A percentile compares a stretch with the other conserved stretches of the same genome.
Evolutionary conservation across 148 eudicot species (phyloP).

Genomic region (Amaranthus hypochondriacus): DNA sequence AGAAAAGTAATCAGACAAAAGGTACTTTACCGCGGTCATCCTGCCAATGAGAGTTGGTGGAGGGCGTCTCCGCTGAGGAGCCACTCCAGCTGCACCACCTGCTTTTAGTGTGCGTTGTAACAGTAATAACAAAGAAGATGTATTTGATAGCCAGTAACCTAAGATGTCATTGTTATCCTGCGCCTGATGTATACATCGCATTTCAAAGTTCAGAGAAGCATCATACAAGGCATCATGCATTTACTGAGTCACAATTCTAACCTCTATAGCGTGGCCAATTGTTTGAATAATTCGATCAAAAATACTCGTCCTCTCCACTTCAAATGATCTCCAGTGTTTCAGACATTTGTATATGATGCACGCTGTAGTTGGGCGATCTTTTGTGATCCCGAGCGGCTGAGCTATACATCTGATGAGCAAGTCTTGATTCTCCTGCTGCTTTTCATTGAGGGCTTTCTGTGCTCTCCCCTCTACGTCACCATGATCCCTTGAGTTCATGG

Average conservation of each 20-base stretch:
- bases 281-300: conserved; percentile 81
- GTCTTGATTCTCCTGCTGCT: conserved; percentile 88
- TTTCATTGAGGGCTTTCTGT: conserved; percentile 81
- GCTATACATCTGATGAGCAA: conserved; percentile 85
- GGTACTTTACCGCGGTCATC: conserved; percentile 59
- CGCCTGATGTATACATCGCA: conserved; percentile 33
- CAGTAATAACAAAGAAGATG: conserved; percentile 67
- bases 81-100: conserved; percentile 59
- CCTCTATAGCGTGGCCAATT: conserved; percentile 84
- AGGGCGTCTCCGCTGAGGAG: conserved; percentile 65
- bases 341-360: conserved; percentile 90
- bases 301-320: conserved; percentile 84
- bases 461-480: conserved; percentile 66
- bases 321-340: conserved; percentile 87
- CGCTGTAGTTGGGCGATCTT: conserved; percentile 79
- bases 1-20: background rate
- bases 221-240: background rate
- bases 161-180: conserved; percentile 73
- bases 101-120: conserved; percentile 79
- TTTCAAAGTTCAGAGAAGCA: conserved; percentile 11
- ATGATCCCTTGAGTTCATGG: conserved; percentile 52
- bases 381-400: conserved; percentile 77
- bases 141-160: conserved; percentile 89
- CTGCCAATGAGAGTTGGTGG: conserved; percentile 72
- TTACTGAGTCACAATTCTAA: conserved; percentile 19